Percentiles rank a stretch among this genome's conserved stretches.
phyloP scores from a whole-genome alignment of 768 basidiomycete genomes.

The Termitomyces sp. region DNA sequence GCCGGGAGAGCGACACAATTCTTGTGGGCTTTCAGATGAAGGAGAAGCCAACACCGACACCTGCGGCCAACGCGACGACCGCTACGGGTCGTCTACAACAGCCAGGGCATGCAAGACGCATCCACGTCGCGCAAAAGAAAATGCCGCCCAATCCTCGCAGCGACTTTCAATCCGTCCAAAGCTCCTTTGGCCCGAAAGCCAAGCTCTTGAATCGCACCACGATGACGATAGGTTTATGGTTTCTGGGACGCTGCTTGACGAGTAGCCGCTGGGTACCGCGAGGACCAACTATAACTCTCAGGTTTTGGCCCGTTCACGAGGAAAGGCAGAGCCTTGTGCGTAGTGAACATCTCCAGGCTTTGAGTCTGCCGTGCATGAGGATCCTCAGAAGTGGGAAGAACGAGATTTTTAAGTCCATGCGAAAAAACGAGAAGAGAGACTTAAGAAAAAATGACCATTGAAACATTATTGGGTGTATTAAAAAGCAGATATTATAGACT shows the following conservation, averaged over 20 bases:
- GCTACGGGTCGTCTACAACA: not conserved
- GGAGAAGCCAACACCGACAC: not conserved
- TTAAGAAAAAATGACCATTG: not conserved
- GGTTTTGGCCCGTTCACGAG: slow-evolving; percentile 35
- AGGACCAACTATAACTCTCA: slow-evolving; percentile 28
- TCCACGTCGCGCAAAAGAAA: not conserved
- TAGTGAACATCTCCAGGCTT: slow-evolving; percentile 42
- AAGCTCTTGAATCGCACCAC: slow-evolving; percentile 10
- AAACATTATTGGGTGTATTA: not conserved
- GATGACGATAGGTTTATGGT: slow-evolving; percentile 22
- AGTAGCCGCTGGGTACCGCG: slow-evolving; percentile 21
- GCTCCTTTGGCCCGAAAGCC: slow-evolving; percentile 14
- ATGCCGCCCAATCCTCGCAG: slow-evolving; percentile 24
- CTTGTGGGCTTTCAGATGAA: not conserved
- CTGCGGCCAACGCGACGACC: not conserved
- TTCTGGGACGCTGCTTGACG: slow-evolving; percentile 26
- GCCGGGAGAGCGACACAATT: too few species aligned
- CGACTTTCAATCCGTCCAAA: slow-evolving; percentile 17
- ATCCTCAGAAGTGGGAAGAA: not conserved
- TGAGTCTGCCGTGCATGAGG: slow-evolving; percentile 25
- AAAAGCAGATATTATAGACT: not conserved
- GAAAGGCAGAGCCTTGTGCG: slow-evolving; percentile 37
- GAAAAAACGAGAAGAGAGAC: too few species aligned
- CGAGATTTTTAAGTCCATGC: too few species aligned
- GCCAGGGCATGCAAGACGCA: not conserved